These are phyloP conservation scores for Talinum fruticosum DNA, from an alignment of 148 eudicot genomes.

Conservation along the genomic window DNA sequence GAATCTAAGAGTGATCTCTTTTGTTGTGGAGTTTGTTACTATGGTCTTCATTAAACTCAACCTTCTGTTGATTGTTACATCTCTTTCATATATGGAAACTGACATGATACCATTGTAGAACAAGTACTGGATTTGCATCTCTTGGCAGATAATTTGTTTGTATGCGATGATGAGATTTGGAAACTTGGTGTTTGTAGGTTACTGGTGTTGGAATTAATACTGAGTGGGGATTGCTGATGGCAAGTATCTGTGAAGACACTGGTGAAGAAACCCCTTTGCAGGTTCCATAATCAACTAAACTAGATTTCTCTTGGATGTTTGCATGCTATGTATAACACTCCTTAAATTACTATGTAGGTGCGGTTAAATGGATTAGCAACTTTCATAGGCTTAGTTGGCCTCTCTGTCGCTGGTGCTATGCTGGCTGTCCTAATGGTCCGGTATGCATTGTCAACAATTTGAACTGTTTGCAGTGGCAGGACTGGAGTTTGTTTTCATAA, in stretches of 20 bases:
- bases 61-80: background rate
- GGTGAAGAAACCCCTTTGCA: conserved; percentile 99
- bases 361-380: conserved; percentile 93
- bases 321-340: conserved; percentile 4
- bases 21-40: too few species aligned
- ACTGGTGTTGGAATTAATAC: conserved; percentile 97
- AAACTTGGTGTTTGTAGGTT: conserved; percentile 42
- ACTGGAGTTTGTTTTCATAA: background rate
- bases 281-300: conserved; percentile 36
- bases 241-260: conserved; percentile 86
- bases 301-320: background rate
- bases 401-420: conserved; percentile 73
- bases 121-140: too few species aligned
- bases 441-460: conserved; percentile 31
- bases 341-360: conserved; percentile 42
- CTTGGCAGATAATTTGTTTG: background rate
- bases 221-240: conserved; percentile 97
- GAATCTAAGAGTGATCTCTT: too few species aligned
- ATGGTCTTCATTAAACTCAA: background rate
- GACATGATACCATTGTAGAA: background rate
- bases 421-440: conserved; percentile 56
- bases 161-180: background rate
- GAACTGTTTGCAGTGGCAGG: background rate
- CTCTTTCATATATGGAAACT: background rate
- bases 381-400: conserved; percentile 85